Evolutionary conservation across 495 filamentous ascomycete species (phyloP).

Genomic region (Thozetella sp.): DNA sequence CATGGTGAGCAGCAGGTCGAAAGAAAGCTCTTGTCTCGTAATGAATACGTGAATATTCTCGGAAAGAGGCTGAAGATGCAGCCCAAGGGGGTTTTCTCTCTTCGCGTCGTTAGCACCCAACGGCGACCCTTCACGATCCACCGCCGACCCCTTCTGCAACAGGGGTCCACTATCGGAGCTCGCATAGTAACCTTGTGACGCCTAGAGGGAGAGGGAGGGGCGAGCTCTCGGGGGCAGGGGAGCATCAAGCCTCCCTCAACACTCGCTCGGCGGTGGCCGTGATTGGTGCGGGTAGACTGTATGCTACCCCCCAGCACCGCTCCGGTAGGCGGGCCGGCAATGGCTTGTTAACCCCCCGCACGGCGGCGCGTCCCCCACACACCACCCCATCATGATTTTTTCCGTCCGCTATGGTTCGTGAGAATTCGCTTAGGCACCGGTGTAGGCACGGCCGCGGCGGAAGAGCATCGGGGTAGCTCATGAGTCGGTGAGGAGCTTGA

Average conservation of each 20-base stretch:
- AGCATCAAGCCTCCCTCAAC: not conserved
- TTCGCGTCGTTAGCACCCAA: not conserved
- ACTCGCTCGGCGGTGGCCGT: not conserved
- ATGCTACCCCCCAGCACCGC: not conserved
- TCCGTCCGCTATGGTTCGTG: too few relatives aligned
- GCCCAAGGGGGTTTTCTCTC: not conserved
- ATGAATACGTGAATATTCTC: too few relatives aligned
- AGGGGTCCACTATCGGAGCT: conserved; percentile 11
- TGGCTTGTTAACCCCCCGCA: not conserved
- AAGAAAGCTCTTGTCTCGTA: not conserved
- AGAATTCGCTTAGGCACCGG: too few relatives aligned
- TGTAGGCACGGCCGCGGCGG: not conserved
- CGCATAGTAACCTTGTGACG: not conserved
- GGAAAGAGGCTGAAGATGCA: too few relatives aligned
- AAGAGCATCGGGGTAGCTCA: not conserved
- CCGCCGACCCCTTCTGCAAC: not conserved
- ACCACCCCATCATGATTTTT: not conserved
- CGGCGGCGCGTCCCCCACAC: not conserved
- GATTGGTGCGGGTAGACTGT: conserved; percentile 6
- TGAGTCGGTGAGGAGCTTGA: too few relatives aligned
- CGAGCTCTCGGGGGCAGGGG: not conserved
- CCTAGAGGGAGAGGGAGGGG: conserved; percentile 23
- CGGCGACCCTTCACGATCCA: not conserved
- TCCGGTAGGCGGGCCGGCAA: not conserved
- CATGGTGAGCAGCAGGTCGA: not conserved